phyloP scores from a whole-genome alignment of 2,329 filamentous ascomycete genomes.

The Pyricularia grisea region DNA sequence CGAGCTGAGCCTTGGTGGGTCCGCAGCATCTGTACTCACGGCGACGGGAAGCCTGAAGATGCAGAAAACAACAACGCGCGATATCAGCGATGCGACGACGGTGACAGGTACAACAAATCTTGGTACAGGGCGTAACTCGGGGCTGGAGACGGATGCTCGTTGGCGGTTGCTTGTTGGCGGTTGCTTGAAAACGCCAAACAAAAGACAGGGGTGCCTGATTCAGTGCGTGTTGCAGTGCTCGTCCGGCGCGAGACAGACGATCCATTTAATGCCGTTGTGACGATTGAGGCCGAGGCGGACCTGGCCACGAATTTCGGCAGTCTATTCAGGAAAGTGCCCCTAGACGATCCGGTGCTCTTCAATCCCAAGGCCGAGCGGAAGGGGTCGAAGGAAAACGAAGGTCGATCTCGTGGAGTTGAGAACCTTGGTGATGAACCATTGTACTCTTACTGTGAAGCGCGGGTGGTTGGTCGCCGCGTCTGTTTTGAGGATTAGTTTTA shows the following conservation, averaged over 20 bases:
- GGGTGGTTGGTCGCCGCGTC: not conserved
- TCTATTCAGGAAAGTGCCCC: not conserved
- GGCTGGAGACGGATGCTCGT: not conserved
- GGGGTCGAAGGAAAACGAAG: not conserved
- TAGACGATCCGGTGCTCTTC: not conserved
- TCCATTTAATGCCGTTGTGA: not conserved
- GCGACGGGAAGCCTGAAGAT: not conserved
- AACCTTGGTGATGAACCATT: not conserved
- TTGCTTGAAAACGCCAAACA: not conserved
- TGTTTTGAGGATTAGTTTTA: not conserved
- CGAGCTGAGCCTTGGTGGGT: not conserved
- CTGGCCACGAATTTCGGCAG: not conserved
- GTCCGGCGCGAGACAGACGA: not conserved
- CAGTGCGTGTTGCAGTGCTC: not conserved
- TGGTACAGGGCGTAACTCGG: not conserved
- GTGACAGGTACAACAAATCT: not conserved
- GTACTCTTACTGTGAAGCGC: not conserved
- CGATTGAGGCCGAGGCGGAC: not conserved
- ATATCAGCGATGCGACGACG: not conserved
- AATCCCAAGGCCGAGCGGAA: not conserved
- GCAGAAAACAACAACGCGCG: not conserved
- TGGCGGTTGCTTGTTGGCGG: not conserved
- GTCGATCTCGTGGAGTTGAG: not conserved
- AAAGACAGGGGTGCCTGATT: not conserved
- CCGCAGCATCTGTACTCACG: not conserved